Evolutionary conservation across 495 filamentous ascomycete species (phyloP).

Genomic region (Podospora bellae-mahoneyi): DNA sequence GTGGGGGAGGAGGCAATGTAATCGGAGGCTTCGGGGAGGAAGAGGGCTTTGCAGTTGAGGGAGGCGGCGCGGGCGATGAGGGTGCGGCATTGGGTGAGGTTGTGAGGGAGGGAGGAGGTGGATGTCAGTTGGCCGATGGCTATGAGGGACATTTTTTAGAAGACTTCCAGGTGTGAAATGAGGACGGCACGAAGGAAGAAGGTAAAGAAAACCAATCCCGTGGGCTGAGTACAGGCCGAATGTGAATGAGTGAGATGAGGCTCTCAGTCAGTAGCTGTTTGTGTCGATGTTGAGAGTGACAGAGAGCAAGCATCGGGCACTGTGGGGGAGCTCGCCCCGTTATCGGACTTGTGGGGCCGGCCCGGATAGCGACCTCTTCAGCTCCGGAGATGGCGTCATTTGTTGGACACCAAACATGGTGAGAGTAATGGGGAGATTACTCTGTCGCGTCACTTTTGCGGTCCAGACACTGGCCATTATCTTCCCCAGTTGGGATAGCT

Average conservation of each 20-base stretch:
- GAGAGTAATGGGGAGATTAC: no score
- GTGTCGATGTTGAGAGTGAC: not conserved
- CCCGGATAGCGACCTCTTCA: not conserved
- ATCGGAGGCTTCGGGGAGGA: constrained; percentile 89
- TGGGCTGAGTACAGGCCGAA: not conserved
- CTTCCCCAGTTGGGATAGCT: no score
- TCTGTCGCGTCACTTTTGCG: no score
- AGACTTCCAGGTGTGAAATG: no score
- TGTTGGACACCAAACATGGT: no score
- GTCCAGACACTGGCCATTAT: no score
- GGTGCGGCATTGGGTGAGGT: constrained; percentile 65
- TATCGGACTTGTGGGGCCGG: not conserved
- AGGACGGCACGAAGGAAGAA: no score
- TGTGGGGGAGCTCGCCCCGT: not conserved
- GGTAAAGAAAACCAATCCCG: no score
- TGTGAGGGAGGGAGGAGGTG: constrained; percentile 71
- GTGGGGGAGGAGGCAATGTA: constrained; percentile 69
- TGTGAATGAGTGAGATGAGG: not conserved
- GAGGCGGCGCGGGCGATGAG: not conserved
- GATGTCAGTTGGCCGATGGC: constrained; percentile 87
- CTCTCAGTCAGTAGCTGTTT: not conserved
- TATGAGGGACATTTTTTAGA: constrained; percentile 26
- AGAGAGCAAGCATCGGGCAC: not conserved
- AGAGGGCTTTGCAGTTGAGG: constrained; percentile 58
- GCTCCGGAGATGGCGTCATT: constrained; percentile 1